phyloP scores from a whole-genome alignment of 2,329 filamentous ascomycete species.

The Fusarium sp. region DNA sequence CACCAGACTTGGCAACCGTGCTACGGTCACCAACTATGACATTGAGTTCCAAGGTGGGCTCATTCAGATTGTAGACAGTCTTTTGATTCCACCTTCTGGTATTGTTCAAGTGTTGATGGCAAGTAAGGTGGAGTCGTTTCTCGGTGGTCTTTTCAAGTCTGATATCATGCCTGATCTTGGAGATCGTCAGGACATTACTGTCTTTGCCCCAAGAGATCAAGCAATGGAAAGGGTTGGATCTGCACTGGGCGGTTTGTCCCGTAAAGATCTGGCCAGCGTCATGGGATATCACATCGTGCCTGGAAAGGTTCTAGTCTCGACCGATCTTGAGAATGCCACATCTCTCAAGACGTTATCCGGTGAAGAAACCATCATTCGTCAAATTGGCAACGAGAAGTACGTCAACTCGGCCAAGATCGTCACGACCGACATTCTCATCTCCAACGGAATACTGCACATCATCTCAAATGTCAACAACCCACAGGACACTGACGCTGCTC shows the following conservation, averaged over 20 bases:
- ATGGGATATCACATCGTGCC: slow-evolving; percentile 75
- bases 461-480: slow-evolving; percentile 67
- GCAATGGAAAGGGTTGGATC: slow-evolving; percentile 71
- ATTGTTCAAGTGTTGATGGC: slow-evolving; percentile 64
- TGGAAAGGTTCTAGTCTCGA: slow-evolving; percentile 65
- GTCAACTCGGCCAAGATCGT: slow-evolving; percentile 67
- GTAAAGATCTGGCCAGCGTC: slow-evolving; percentile 62
- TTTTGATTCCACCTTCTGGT: slow-evolving; percentile 62
- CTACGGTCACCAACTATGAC: slow-evolving; percentile 58
- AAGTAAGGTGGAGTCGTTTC: slow-evolving; percentile 58
- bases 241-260: slow-evolving; percentile 60
- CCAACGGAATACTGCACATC: slow-evolving; percentile 70
- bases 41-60: slow-evolving; percentile 63
- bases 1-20: slow-evolving; percentile 61
- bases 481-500: slow-evolving; percentile 51
- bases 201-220: slow-evolving; percentile 73
- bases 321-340: slow-evolving; percentile 52
- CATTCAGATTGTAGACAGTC: slow-evolving; percentile 65
- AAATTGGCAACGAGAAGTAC: slow-evolving; percentile 60
- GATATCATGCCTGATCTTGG: slow-evolving; percentile 57
- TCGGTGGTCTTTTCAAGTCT: slow-evolving; percentile 51
- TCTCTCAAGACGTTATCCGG: slow-evolving; percentile 53
- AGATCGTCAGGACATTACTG: slow-evolving; percentile 62
- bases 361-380: slow-evolving; percentile 55
- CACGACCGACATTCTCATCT: slow-evolving; percentile 65